Base-by-base conservation (phyloP, 2,329 filamentous ascomycete genomes). In the Ophiostoma pallidulum region DNA sequence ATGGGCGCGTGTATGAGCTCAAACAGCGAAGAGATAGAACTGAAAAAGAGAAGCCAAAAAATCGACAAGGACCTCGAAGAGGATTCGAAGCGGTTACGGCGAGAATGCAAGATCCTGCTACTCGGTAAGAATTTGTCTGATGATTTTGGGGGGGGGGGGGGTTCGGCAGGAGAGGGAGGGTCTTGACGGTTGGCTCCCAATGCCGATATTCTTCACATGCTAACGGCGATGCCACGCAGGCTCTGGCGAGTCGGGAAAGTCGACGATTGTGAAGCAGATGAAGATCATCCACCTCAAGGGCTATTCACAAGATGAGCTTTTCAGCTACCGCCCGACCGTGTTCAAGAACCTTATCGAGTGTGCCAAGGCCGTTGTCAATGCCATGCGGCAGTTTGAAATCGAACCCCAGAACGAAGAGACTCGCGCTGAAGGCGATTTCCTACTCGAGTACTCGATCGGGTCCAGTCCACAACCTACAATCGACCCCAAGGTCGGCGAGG, bases 181-280 rank as follows among this genome's bases (percentile, higher is more conserved):
- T n/a, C n/a, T n/a, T n/a, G n/a, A n/a, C n/a, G n/a, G n/a, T n/a
- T n/a, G n/a, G n/a, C n/a, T n/a, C n/a, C n/a, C n/a, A n/a, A n/a
- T n/a, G n/a, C n/a, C n/a, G 16, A 19, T 4, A 7, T 4, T 19
- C 12, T n/a, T 7, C 14, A 16, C 8, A 8, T 33, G 35, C 49
- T 65, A 41, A 44, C 37, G 5, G 3, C 4, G 8, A 28, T 33
- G 24, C 31, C 16, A 26, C 16, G 56, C 64, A 96, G 92, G 92
- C 56, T 97, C 92, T 56, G 92, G 92, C 56, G 92, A 98, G 72
- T 97, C 91, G 67, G 92, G 92, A 57, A 98, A 98, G 70, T 97
- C 92, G 50, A 98, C 92, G 9, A 97, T 98, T 60, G 92, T 98
- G 58, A 98, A 98, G 69, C 92, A 98, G 74, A 98, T 98, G 92